These are phyloP conservation scores for Candida insectorum DNA, from an alignment of 805 yeast genomes.

Conservation along the genomic window DNA sequence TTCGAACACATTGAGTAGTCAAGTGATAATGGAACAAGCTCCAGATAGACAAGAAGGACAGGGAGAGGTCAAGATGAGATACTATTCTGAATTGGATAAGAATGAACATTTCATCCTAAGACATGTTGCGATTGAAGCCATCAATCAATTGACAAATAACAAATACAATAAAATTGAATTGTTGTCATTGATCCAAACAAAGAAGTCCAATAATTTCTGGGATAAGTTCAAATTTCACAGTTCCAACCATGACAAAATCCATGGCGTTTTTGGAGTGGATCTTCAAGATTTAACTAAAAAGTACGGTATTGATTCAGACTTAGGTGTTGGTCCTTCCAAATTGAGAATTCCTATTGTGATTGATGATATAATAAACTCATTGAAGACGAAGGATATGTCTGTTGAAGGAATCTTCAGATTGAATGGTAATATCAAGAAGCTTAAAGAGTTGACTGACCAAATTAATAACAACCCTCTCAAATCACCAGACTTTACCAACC, in stretches of 20 bases:
- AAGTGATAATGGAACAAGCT: background rate
- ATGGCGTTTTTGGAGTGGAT: conserved; percentile 72
- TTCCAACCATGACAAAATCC: conserved; percentile 17
- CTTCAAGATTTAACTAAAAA: conserved; percentile 64
- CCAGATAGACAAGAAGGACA: background rate
- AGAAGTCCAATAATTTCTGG: conserved; percentile 48
- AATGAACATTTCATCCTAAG: conserved; percentile 57
- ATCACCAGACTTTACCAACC: conserved; percentile 67
- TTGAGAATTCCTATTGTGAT: conserved; percentile 80
- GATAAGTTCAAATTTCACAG: conserved; percentile 46
- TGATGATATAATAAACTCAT: conserved; percentile 80
- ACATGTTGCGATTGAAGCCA: conserved; percentile 56
- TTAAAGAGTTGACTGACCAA: conserved; percentile 67
- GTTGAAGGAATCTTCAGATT: conserved; percentile 95
- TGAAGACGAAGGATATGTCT: conserved; percentile 89
- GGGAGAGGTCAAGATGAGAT: conserved; percentile 22
- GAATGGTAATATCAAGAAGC: conserved; percentile 87
- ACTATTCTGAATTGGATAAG: conserved; percentile 62
- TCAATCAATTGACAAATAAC: conserved; percentile 28
- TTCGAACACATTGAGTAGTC: background rate
- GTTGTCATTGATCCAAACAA: conserved; percentile 38
- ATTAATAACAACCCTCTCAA: conserved; percentile 72
- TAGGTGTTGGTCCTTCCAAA: conserved; percentile 79
- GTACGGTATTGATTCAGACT: conserved; percentile 78
- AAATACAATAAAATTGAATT: conserved; percentile 33